A percentile compares a stretch with the other conserved stretches of the same genome.
Conservation (phyloP, 257 asterid genomes). For the Fraxinus cuspidata region DNA sequence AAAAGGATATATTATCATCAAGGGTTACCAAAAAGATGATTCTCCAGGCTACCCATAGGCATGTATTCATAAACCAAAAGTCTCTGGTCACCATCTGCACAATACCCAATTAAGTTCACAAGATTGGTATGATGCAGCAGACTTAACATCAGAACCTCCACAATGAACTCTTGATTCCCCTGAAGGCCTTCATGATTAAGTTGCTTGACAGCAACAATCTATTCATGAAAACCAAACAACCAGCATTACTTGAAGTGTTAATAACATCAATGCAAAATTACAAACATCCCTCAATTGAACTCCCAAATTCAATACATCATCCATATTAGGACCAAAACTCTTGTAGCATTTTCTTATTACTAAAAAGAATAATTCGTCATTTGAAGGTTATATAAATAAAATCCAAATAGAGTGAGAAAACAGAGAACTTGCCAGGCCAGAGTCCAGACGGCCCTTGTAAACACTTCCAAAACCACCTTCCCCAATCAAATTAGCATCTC, state of each 20-base stretch:
- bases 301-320: not conserved
- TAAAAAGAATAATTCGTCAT: not conserved
- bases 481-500: conserved; percentile 48
- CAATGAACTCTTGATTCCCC: conserved; percentile 86
- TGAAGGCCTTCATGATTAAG: conserved; percentile 89
- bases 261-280: not conserved
- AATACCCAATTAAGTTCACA: conserved; percentile 78
- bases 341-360: not conserved
- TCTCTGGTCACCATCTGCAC: conserved; percentile 80
- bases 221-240: conserved; percentile 13
- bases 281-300: not conserved
- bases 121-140: conserved; percentile 81
- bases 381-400: not conserved
- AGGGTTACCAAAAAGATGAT: conserved; percentile 70
- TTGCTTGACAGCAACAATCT: conserved; percentile 82
- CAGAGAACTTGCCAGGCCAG: conserved; percentile 42
- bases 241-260: conserved; percentile 2
- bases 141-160: conserved; percentile 87
- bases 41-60: conserved; percentile 89
- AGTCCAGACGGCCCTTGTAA: conserved; percentile 47
- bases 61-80: conserved; percentile 82
- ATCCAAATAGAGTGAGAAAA: not conserved
- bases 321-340: not conserved
- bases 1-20: not conserved
- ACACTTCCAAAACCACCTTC: conserved; percentile 63